Evolutionary conservation across 495 filamentous ascomycete genomes (phyloP).

Genomic region (Articulospora tetracladia): DNA sequence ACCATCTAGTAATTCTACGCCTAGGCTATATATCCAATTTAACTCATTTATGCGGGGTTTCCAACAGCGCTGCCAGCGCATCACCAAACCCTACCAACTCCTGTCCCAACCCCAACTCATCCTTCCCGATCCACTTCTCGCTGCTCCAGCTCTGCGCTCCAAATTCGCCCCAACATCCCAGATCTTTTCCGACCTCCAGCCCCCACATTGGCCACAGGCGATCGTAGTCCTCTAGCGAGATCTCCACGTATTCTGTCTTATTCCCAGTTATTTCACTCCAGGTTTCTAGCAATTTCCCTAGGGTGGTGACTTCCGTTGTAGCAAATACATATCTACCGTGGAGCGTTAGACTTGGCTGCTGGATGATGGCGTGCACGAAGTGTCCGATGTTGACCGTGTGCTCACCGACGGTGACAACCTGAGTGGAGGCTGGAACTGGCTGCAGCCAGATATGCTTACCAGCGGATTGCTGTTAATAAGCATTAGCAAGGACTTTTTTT

Average conservation of each 20-base stretch:
- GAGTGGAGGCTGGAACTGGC: constrained; percentile 26
- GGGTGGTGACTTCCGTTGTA: constrained; percentile 23
- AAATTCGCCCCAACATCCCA: constrained; percentile 34
- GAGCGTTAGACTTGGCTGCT: constrained; percentile 30
- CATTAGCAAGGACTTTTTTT: too few relatives aligned
- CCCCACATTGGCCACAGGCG: constrained; percentile 33
- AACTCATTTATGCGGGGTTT: too few relatives aligned
- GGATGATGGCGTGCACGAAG: constrained; percentile 36
- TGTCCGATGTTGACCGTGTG: constrained; percentile 32
- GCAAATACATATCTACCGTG: constrained; percentile 29
- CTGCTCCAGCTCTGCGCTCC: constrained; percentile 31
- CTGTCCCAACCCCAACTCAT: background rate
- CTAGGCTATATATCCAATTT: too few relatives aligned
- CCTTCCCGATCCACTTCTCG: constrained; percentile 12
- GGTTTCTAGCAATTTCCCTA: constrained; percentile 32
- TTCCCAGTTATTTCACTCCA: constrained; percentile 34
- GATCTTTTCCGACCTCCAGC: constrained; percentile 36
- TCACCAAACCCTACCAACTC: background rate
- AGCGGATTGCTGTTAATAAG: constrained; percentile 19
- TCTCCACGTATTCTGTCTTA: constrained; percentile 23
- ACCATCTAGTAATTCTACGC: too few relatives aligned
- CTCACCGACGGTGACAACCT: constrained; percentile 36
- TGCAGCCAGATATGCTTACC: constrained; percentile 33
- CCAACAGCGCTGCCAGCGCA: background rate
- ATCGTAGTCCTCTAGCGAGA: constrained; percentile 24